A percentile compares a stretch with the other conserved stretches of the same genome.
These are phyloP conservation scores for Cryphonectria nitschkei DNA, from an alignment of 2,329 filamentous ascomycete genomes.

Conservation along the genomic window DNA sequence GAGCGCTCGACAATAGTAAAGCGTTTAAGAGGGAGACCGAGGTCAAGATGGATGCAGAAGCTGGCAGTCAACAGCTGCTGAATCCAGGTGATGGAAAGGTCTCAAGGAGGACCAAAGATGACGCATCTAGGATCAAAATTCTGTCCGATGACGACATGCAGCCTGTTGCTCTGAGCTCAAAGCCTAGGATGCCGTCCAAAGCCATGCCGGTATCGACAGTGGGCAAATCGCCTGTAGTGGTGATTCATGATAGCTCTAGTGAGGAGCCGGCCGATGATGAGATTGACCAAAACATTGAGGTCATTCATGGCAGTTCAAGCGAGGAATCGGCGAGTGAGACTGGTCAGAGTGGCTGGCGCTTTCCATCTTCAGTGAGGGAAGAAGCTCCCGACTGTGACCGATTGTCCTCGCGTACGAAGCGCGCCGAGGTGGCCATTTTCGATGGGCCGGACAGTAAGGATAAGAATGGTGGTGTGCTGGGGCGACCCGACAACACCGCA, in stretches of 20 bases:
- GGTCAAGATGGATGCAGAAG: not conserved
- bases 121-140: not conserved
- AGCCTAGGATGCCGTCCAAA: not conserved
- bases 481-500: not conserved
- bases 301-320: not conserved
- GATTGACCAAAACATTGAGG: not conserved
- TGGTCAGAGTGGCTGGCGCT: no score
- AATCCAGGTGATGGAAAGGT: not conserved
- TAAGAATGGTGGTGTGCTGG: not conserved
- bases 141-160: not conserved
- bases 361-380: not conserved
- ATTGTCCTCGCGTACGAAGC: not conserved
- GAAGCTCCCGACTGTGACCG: not conserved
- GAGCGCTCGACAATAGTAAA: not conserved
- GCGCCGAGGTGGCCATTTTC: not conserved
- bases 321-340: not conserved
- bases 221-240: not conserved
- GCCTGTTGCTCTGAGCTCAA: not conserved
- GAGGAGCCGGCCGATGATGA: not conserved
- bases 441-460: constrained; percentile 7
- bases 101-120: not conserved
- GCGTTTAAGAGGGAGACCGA: no score
- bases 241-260: constrained; percentile 4
- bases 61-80: not conserved
- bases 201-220: not conserved